Evolutionary conservation across 2,329 filamentous ascomycete genomes (phyloP).

Genomic region (Drechslerella dactyloides): DNA sequence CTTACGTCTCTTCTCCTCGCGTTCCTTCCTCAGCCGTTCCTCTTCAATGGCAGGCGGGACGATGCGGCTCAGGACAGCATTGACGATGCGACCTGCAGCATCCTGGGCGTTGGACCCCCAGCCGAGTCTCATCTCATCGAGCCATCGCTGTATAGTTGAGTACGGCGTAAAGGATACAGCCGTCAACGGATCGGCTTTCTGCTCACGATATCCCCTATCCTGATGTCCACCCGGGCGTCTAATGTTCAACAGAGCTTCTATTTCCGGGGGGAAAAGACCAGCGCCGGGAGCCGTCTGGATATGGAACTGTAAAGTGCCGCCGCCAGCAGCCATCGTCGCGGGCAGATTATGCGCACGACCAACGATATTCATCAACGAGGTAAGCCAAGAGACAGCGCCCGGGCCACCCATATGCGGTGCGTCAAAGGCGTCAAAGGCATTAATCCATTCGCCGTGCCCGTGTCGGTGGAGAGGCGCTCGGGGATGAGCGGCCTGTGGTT

Average conservation of each 20-base stretch:
- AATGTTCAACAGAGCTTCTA: constrained; percentile 60
- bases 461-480: constrained; percentile 39
- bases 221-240: constrained; percentile 53
- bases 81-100: constrained; percentile 71
- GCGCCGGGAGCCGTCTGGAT: constrained; percentile 43
- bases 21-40: constrained; percentile 73
- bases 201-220: constrained; percentile 53
- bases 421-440: constrained; percentile 49
- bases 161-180: constrained; percentile 73
- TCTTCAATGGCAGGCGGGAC: constrained; percentile 84
- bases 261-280: constrained; percentile 62
- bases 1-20: constrained; percentile 64
- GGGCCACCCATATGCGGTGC: constrained; percentile 48
- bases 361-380: constrained; percentile 53
- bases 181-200: constrained; percentile 61
- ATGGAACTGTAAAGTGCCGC: constrained; percentile 67
- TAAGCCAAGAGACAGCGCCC: constrained; percentile 58
- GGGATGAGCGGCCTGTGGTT: constrained; percentile 26
- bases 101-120: constrained; percentile 75
- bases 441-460: constrained; percentile 49
- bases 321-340: constrained; percentile 54
- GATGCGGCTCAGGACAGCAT: constrained; percentile 73
- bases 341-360: constrained; percentile 49
- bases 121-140: constrained; percentile 85
- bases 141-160: constrained; percentile 78